phyloP scores from a whole-genome alignment of 2,329 filamentous ascomycete species.

The Pseudocercospora macadamiae region DNA sequence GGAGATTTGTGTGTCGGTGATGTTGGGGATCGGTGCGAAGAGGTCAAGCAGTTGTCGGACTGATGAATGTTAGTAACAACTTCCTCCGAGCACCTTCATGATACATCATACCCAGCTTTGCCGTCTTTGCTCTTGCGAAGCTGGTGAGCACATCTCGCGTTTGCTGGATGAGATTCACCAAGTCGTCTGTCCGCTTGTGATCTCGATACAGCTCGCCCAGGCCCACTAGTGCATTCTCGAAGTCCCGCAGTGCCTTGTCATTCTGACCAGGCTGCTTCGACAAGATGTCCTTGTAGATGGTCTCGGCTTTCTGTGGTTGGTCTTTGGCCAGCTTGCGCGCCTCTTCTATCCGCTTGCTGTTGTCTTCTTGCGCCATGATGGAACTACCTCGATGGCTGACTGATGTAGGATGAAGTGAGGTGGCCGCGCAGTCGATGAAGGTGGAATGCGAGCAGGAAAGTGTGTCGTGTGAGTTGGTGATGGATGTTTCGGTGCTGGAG shows the following conservation, averaged over 20 bases:
- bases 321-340: slow-evolving; percentile 81
- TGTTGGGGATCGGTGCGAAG: slow-evolving; percentile 91
- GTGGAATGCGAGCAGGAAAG: not conserved
- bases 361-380: slow-evolving; percentile 55
- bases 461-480: not conserved
- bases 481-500: not conserved
- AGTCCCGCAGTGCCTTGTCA: slow-evolving; percentile 86
- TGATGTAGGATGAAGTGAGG: not conserved
- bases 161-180: slow-evolving; percentile 86
- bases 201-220: slow-evolving; percentile 92
- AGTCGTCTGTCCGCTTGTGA: slow-evolving; percentile 77
- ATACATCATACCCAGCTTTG: slow-evolving; percentile 80
- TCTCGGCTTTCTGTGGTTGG: slow-evolving; percentile 81
- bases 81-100: not conserved
- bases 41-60: slow-evolving; percentile 96
- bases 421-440: not conserved
- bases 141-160: slow-evolving; percentile 90
- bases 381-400: not conserved
- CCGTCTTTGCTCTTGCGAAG: slow-evolving; percentile 98
- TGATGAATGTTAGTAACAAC: not conserved
- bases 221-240: slow-evolving; percentile 84
- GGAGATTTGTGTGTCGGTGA: slow-evolving; percentile 88
- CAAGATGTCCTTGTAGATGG: slow-evolving; percentile 86
- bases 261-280: slow-evolving; percentile 81
- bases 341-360: slow-evolving; percentile 75